Evolutionary conservation across 176 grass and related monocot species (phyloP).

Genomic region (Cenchrus purpureus): DNA sequence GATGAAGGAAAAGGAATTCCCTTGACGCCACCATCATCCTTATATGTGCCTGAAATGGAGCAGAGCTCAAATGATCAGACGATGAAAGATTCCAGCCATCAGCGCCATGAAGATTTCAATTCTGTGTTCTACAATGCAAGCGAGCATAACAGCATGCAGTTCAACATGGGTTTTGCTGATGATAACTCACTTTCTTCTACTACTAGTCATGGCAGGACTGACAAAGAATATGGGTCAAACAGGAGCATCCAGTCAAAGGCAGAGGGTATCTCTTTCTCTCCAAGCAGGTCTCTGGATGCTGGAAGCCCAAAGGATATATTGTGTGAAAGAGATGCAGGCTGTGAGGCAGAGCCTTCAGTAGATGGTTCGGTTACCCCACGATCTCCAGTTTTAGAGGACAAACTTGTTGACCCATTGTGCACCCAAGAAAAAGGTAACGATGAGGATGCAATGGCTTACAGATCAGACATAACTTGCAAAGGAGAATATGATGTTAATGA

Average conservation of each 20-base stretch:
- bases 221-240: conserved; percentile 47
- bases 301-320: conserved; percentile 64
- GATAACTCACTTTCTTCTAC: conserved; percentile 55
- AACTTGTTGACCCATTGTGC: conserved; percentile 57
- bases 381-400: conserved; percentile 53
- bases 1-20: conserved; percentile 40
- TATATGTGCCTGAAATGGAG: conserved; percentile 42
- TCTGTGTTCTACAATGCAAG: conserved; percentile 52
- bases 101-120: conserved; percentile 41
- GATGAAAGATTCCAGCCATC: conserved; percentile 51
- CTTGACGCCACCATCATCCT: conserved; percentile 25
- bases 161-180: conserved; percentile 54
- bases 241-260: conserved; percentile 52
- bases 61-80: conserved; percentile 43
- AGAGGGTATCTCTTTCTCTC: conserved; percentile 36
- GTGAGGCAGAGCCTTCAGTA: conserved; percentile 34
- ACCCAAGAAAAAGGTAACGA: conserved; percentile 38
- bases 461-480: conserved; percentile 25
- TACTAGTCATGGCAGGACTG: conserved; percentile 38
- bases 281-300: conserved; percentile 45
- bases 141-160: conserved; percentile 51
- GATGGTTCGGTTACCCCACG: conserved; percentile 28
- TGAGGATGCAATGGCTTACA: neutral
- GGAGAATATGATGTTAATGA: conserved; percentile 19
- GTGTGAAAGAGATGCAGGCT: conserved; percentile 49